A percentile compares a stretch with the other conserved stretches of the same genome.
Evolutionary conservation across 2,329 filamentous ascomycete genomes (phyloP).

Genomic region (Coniochaeta sp.): DNA sequence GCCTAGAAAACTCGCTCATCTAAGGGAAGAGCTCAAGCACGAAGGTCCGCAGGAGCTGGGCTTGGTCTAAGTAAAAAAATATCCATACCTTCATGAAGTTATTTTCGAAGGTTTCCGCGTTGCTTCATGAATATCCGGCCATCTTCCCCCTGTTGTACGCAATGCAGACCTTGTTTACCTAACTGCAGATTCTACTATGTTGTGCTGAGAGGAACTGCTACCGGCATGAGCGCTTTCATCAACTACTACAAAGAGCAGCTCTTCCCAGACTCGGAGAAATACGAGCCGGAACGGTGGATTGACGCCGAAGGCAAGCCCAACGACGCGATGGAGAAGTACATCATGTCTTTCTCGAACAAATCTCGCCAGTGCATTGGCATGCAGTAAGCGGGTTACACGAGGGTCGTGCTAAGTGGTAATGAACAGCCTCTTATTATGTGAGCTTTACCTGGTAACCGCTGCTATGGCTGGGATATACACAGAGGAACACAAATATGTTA

Average conservation of each 20-base stretch:
- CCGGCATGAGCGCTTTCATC: conserved; percentile 29
- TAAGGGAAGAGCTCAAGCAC: conserved; percentile 19
- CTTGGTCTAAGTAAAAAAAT: conserved; percentile 25
- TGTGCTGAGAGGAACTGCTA: conserved; percentile 26
- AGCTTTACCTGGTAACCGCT: conserved; percentile 18
- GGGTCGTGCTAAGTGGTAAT: conserved; percentile 1
- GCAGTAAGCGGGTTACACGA: conserved; percentile 17
- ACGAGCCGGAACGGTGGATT: conserved; percentile 32
- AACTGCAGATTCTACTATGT: conserved; percentile 17
- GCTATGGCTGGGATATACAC: too few relatives aligned
- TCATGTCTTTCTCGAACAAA: conserved; percentile 34
- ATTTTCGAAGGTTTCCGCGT: conserved; percentile 17
- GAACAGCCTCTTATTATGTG: conserved; percentile 19
- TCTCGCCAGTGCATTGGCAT: conserved; percentile 33
- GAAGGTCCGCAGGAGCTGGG: conserved; percentile 11
- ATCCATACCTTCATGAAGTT: conserved; percentile 26
- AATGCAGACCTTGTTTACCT: conserved; percentile 14
- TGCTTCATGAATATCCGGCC: conserved; percentile 11
- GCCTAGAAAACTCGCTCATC: conserved; percentile 12
- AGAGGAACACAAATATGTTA: too few relatives aligned
- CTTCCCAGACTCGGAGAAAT: conserved; percentile 28
- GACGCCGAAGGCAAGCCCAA: conserved; percentile 20
- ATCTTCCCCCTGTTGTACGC: conserved; percentile 11
- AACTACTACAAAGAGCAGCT: conserved; percentile 30
- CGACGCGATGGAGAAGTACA: conserved; percentile 25